These are phyloP conservation scores for Termitomyces eurrhizus DNA, from an alignment of 768 basidiomycete genomes.

Conservation along the genomic window DNA sequence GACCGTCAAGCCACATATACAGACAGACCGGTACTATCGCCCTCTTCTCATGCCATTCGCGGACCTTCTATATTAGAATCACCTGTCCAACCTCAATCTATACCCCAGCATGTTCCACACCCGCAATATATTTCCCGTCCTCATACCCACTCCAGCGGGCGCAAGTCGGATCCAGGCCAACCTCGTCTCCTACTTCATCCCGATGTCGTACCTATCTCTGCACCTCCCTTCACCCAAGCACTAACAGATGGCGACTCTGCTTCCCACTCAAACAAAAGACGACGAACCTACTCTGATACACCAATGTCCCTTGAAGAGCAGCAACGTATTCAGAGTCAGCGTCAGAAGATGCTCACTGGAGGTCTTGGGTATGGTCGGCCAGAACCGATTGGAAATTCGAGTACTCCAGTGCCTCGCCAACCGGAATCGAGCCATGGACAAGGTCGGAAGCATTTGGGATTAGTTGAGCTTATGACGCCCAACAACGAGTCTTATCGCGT, in stretches of 20 bases:
- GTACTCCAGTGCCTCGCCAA: constrained; percentile 13
- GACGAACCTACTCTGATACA: constrained; percentile 37
- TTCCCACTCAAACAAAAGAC: constrained; percentile 34
- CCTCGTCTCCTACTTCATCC: constrained; percentile 15
- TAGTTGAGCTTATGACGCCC: constrained; percentile 12
- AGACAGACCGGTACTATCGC: constrained; percentile 6
- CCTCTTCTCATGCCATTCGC: constrained; percentile 7
- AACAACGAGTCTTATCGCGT: constrained; percentile 3
- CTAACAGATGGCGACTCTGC: background rate
- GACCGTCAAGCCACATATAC: constrained; percentile 19
- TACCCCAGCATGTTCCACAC: constrained; percentile 9
- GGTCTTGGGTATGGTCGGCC: constrained; percentile 29
- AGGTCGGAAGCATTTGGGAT: constrained; percentile 12
- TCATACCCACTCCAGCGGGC: constrained; percentile 5
- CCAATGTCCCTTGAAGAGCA: constrained; percentile 26
- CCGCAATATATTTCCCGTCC: constrained; percentile 7
- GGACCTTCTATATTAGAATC: constrained; percentile 11
- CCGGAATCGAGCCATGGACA: constrained; percentile 23
- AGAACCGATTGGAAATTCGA: constrained; percentile 17
- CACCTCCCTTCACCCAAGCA: constrained; percentile 4
- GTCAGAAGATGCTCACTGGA: constrained; percentile 28
- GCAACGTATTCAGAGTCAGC: constrained; percentile 26
- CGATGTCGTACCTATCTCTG: constrained; percentile 8
- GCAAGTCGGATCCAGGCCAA: constrained; percentile 17
- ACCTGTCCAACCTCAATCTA: constrained; percentile 7